phyloP scores from a whole-genome alignment of 2,329 filamentous ascomycete species.

The Metarhizium sp. region DNA sequence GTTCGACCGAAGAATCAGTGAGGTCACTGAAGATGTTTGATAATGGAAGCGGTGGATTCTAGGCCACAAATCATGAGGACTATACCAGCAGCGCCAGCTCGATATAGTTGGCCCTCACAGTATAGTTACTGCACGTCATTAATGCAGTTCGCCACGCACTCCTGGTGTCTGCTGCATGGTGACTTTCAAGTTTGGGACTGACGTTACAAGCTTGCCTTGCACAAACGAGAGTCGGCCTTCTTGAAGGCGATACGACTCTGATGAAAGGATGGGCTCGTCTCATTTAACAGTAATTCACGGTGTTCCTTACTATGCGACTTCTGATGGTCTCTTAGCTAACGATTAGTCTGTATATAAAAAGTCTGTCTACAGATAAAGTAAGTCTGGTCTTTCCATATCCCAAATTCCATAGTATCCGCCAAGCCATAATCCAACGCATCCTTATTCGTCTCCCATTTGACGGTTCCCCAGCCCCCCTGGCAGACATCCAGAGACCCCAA shows the following conservation, averaged over 20 bases:
- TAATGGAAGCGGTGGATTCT: neutral
- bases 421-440: neutral
- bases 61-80: neutral
- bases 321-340: neutral
- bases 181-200: neutral
- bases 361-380: neutral
- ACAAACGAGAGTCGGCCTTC: neutral
- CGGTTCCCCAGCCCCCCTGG: neutral
- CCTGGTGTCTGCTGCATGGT: neutral
- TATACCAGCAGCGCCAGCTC: neutral
- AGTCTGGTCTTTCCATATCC: neutral
- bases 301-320: neutral
- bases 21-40: neutral
- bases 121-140: constrained; percentile 1
- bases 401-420: neutral
- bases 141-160: constrained; percentile 2
- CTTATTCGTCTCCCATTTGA: neutral
- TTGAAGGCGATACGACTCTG: neutral
- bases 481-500: neutral
- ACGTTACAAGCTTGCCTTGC: neutral
- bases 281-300: neutral
- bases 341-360: neutral
- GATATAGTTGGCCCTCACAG: neutral
- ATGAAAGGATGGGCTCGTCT: neutral
- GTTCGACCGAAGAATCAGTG: neutral